Evolutionary conservation across 2,329 filamentous ascomycete species (phyloP), one percentile per base, ranked within the genome.

Genomic region (Colletotrichum siamense): DNA sequence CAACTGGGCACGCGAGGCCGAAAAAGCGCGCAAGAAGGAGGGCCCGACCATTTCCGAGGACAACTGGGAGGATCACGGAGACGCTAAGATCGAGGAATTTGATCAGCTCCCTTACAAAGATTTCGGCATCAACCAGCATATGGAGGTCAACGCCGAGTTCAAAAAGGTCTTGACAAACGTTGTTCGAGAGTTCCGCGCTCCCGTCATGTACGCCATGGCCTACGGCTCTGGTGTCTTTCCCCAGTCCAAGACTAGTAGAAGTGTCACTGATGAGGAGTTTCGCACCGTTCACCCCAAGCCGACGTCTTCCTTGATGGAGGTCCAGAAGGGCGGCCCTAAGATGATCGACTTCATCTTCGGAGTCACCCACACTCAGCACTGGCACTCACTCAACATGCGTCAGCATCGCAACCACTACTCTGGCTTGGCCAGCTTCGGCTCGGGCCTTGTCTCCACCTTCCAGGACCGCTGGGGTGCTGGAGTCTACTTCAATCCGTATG

Each of bases 331-430:
- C 34, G 93, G 93, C 1, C 95, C 95, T 15, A 98, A 98, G 87
- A 98, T 99, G 93, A 98, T 99, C 78, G 97, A 99, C 86, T 98
- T 99, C 83, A 98, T 99, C 79, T 97, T 99, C 83, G 97, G 96
- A 30, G 96, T 99, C 13, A 95, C 95, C 2, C 95, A 98, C 84
- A 95, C 95, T 2, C 95, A 99, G 83, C 97, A 99, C 86, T 99
- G 96, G 95, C 97, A 99, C 86, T 96, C 94, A 39, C 89, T 99
- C 77, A 99, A 99, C 82, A 89, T 99, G 80, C 90, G 91, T 79
- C 94, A 98, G 83, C 94, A 99, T 82, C 94, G 95, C 9, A 91
- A 98, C 81, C 97, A 99, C 85, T 99, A 99, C 86, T 99, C 96
- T 2, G 93, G 91, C 13, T 88, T 99, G 24, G 95, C 95, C 2